Base-by-base conservation (phyloP, 768 basidiomycete species). In the Russula sp. region DNA sequence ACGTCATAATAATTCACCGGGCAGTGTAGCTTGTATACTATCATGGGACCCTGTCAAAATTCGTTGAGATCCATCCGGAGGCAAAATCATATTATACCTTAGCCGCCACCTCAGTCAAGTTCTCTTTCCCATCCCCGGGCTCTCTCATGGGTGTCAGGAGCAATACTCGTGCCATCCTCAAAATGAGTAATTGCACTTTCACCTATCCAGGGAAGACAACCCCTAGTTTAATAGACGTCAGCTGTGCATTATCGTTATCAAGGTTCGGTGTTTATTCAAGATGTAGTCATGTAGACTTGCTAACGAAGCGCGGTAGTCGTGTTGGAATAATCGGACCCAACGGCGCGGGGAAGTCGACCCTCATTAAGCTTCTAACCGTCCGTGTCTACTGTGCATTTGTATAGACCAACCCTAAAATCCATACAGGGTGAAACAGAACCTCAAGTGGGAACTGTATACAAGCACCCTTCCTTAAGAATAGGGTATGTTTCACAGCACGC, bases 401-500 rank as follows among this genome's bases (percentile, higher is more conserved):
- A 16, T 64, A 45, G 51, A 60, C 41, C 63, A 35, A 51, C 14
- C 13, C 29, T 47, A 16, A 59, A 32, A 16, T 42, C 9, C 16
- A 14, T 42, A 61, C 69, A 90, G 88, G 95, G 95, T 66, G 95
- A 98, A 74, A 90, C 91, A 18, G 77, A 83, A 51, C 93, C 96
- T 47, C 94, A 98, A 74, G 84, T 90, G 72, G 95, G 95, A 36
- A 81, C 83, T 8, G 93, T 95, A 48, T 91, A 93, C 76, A 97
- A 97, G 70, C 95, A 98, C 71, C 95, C 94, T 36, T 81, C 92
- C 39, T 76, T 98, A 42, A 90, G 95, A 64, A 90, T 98, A 57
- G 95, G 93, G 55, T 98, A 98, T 74, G 93, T 98, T 65, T 95
- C 96, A 5, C 95, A 98, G 70, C 95, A 98, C 73, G 95, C 95